Evolutionary conservation across 2,329 filamentous ascomycete species (phyloP).

Genomic region (Fusarium floridanum): DNA sequence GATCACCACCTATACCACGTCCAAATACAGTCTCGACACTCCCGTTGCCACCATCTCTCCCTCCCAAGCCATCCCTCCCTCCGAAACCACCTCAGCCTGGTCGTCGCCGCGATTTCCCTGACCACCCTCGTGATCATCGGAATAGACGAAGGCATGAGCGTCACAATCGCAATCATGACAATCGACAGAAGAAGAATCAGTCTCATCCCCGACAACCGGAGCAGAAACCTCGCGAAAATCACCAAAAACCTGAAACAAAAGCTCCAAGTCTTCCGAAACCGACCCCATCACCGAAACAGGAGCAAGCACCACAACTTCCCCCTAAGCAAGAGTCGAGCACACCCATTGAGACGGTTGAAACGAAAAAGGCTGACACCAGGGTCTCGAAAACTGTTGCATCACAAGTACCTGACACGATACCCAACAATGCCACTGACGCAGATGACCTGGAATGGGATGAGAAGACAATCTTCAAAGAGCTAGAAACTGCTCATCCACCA

Average conservation of each 20-base stretch:
- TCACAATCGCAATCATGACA: slow-evolving; percentile 48
- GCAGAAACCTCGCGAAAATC: slow-evolving; percentile 43
- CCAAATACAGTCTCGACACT: slow-evolving; percentile 32
- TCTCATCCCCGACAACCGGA: slow-evolving; percentile 37
- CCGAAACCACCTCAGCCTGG: slow-evolving; percentile 47
- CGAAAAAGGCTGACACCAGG: slow-evolving; percentile 20
- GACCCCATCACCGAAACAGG: slow-evolving; percentile 33
- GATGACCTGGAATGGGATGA: slow-evolving; percentile 57
- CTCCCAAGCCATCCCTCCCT: slow-evolving; percentile 51
- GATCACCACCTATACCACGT: slow-evolving; percentile 31
- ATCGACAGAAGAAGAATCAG: slow-evolving; percentile 45
- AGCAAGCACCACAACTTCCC: slow-evolving; percentile 41
- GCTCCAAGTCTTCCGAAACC: slow-evolving; percentile 35
- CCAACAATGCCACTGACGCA: slow-evolving; percentile 38
- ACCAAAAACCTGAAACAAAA: slow-evolving; percentile 21
- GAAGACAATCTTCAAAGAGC: slow-evolving; percentile 54
- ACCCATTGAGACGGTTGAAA: slow-evolving; percentile 16
- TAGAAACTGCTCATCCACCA: slow-evolving; percentile 51
- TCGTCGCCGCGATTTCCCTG: slow-evolving; percentile 43
- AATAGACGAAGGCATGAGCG: slow-evolving; percentile 51
- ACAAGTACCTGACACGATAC: slow-evolving; percentile 16
- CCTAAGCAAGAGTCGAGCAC: slow-evolving; percentile 18
- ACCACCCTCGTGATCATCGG: slow-evolving; percentile 47
- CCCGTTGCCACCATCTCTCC: slow-evolving; percentile 45
- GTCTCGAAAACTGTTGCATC: slow-evolving; percentile 13